A percentile compares a stretch with the other conserved stretches of the same genome.
Conservation (phyloP, 2,329 filamentous ascomycete species). For the Chaetothyriales sp. region DNA sequence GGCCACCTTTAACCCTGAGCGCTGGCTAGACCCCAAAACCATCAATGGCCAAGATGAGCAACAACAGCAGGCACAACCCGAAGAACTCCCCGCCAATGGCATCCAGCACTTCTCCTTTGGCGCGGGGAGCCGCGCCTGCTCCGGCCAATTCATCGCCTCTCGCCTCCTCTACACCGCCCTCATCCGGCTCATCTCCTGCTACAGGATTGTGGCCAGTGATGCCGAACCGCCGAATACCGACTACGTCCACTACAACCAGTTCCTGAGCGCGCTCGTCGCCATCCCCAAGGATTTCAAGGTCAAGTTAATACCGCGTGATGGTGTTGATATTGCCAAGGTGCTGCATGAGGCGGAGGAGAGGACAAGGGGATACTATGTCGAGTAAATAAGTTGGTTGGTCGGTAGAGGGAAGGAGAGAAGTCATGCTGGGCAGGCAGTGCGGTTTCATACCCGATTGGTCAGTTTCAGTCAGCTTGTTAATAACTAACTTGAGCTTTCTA, state of each 20-base stretch:
- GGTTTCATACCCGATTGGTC: too few relatives aligned
- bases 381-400: too few relatives aligned
- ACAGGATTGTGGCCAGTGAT: slow-evolving; percentile 35
- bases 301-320: slow-evolving; percentile 37
- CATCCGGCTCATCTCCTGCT: slow-evolving; percentile 40
- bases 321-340: slow-evolving; percentile 25
- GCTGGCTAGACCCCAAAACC: slow-evolving; percentile 42
- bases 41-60: background rate
- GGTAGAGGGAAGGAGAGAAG: too few relatives aligned
- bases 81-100: slow-evolving; percentile 20
- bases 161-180: slow-evolving; percentile 43
- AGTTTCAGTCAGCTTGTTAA: too few relatives aligned
- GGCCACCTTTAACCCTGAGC: slow-evolving; percentile 48
- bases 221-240: slow-evolving; percentile 45
- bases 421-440: too few relatives aligned
- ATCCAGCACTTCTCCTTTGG: slow-evolving; percentile 45
- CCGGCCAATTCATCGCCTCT: slow-evolving; percentile 44
- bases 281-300: slow-evolving; percentile 48
- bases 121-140: slow-evolving; percentile 45
- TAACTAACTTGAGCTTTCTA: too few relatives aligned
- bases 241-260: slow-evolving; percentile 49
- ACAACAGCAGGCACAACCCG: background rate
- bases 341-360: slow-evolving; percentile 31
- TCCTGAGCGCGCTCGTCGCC: slow-evolving; percentile 46
- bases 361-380: slow-evolving; percentile 38